phyloP scores from a whole-genome alignment of 768 basidiomycete genomes.

The Kwoniella europaea region DNA sequence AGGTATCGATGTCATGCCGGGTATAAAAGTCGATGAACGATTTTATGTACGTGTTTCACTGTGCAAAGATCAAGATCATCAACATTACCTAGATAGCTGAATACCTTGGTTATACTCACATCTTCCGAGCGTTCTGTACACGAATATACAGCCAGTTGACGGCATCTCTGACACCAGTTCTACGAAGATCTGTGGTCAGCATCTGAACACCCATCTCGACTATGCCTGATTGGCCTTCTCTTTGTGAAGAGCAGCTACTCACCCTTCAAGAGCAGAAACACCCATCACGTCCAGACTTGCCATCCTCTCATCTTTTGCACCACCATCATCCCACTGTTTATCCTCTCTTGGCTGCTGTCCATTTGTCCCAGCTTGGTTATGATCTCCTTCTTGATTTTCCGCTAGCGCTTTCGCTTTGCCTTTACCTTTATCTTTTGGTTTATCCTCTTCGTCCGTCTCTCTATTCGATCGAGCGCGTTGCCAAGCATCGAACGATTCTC shows the following conservation, averaged over 20 bases:
- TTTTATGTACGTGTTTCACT: not conserved
- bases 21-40: no score
- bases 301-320: slow-evolving; percentile 59
- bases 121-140: slow-evolving; percentile 80
- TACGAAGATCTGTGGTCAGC: slow-evolving; percentile 48
- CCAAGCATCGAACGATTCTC: slow-evolving; percentile 65
- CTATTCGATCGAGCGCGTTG: slow-evolving; percentile 48
- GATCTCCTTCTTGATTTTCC: slow-evolving; percentile 60
- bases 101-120: slow-evolving; percentile 36
- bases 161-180: slow-evolving; percentile 84
- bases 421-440: slow-evolving; percentile 20
- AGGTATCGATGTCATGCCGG: no score
- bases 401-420: slow-evolving; percentile 59
- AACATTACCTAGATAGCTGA: not conserved
- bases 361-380: slow-evolving; percentile 42
- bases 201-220: no score
- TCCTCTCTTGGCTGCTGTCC: slow-evolving; percentile 6
- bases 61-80: not conserved
- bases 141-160: slow-evolving; percentile 94
- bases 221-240: no score
- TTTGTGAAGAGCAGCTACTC: slow-evolving; percentile 37
- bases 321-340: slow-evolving; percentile 39
- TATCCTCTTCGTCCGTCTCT: slow-evolving; percentile 64
- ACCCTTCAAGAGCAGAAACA: slow-evolving; percentile 89
- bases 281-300: slow-evolving; percentile 89